Base-by-base conservation (phyloP, 2,329 filamentous ascomycete genomes). In the Cercospora sp. region DNA sequence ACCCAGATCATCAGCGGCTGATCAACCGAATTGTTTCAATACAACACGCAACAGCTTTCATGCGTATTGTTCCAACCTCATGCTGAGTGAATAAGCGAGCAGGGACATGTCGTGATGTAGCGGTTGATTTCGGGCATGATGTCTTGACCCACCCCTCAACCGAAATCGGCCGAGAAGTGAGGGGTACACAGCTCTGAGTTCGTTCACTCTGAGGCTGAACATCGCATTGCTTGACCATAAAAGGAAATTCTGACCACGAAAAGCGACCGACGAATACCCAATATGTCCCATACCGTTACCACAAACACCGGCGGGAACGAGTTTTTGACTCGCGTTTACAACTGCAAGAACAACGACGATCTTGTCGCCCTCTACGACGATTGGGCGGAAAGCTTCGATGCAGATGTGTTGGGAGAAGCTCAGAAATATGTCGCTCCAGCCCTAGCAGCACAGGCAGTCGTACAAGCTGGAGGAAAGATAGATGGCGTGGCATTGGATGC, bases 401-500 rank as follows among this genome's bases (percentile, higher is more conserved):
- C 75, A 1, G 80, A 83, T 65, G 77, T 83, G 60, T 73, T 75
- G 26, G 74, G 77, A 24, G 61, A 69, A 57, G 60, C 68, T 49
- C 77, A 81, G 64, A 74, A 78, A 64, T 84, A 83, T 67, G 80
- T 80, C 13, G 80, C 80, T 1, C 82, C 82, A 0, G 73, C 76
- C 1, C 74, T 82, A 12, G 77, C 79, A 16, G 82, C 79, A 8
- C 74, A 80, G 53, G 75, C 78, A 3, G 75, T 79, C 40, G 63
- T 66, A 51, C 69, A 53, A 49, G 69, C 61, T 61, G 65, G 66
- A 43, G 67, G 59, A 2, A 62, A 58, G 9, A 21, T 75, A 21
- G 71, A 75, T 18, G 74, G 76, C 6, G 64, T 71, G 2, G 82
- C 87, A 65, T 80, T 86, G 0, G 85, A 87, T 67, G 85, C 85